A percentile compares a stretch with the other conserved stretches of the same genome.
Conservation (phyloP, 2,329 filamentous ascomycete genomes). For the Clonostachys rhizophaga region DNA sequence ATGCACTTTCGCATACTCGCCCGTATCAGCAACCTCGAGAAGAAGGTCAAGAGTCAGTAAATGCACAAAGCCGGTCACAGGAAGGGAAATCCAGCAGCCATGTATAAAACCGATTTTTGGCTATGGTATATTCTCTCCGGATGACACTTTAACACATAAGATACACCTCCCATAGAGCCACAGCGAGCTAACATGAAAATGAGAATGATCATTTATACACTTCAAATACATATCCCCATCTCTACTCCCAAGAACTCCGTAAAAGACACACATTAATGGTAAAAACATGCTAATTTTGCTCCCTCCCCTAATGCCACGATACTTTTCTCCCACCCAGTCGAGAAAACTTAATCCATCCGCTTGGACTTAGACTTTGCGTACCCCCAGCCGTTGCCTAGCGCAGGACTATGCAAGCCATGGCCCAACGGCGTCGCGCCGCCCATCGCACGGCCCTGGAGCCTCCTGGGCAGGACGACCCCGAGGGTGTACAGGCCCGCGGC, state of each 20-base stretch:
- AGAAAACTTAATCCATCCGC: conserved; percentile 33
- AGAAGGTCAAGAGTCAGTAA: conserved; percentile 35
- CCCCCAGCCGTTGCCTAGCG: conserved; percentile 54
- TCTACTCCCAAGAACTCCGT: neutral
- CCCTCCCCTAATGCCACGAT: too few species aligned
- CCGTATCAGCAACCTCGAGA: conserved; percentile 26
- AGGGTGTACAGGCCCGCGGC: conserved; percentile 55
- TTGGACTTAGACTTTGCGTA: conserved; percentile 46
- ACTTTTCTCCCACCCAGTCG: neutral
- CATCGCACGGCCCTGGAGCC: conserved; percentile 42
- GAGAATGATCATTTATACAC: neutral
- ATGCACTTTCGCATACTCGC: conserved; percentile 48
- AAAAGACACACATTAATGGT: neutral
- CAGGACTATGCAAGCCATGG: conserved; percentile 42
- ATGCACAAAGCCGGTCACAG: neutral
- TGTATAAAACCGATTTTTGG: neutral
- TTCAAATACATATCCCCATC: neutral
- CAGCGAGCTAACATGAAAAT: neutral
- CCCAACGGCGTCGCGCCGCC: conserved; percentile 55
- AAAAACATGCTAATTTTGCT: neutral
- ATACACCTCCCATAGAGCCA: neutral
- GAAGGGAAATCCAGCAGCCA: neutral
- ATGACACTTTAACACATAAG: neutral
- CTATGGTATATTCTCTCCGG: neutral
- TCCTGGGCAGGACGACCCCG: conserved; percentile 51